phyloP scores from a whole-genome alignment of 176 grass and related monocot species.

The Thinopyrum elongatum region DNA sequence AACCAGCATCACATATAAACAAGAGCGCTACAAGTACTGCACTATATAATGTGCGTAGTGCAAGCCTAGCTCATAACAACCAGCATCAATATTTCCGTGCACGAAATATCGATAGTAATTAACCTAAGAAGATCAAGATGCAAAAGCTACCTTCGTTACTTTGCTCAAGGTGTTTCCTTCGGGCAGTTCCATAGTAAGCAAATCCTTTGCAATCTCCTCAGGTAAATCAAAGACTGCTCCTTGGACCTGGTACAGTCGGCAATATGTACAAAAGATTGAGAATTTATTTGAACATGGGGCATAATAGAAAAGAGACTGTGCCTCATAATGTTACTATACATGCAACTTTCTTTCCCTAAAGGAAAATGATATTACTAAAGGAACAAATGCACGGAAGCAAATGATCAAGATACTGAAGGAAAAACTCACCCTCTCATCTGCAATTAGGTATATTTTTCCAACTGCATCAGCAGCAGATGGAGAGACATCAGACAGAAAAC shows the following conservation, averaged over 20 bases:
- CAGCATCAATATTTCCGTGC: not conserved
- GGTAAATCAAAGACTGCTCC: constrained; percentile 98
- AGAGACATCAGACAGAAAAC: constrained; percentile 93
- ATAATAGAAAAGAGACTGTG: not conserved
- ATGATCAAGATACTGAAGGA: not conserved
- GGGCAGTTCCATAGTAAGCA: constrained; percentile 74
- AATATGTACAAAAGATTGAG: constrained; percentile 16
- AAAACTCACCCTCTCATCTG: constrained; percentile 78
- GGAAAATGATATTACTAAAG: not conserved
- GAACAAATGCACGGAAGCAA: constrained; percentile 18
- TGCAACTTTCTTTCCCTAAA: not conserved
- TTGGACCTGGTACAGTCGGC: constrained; percentile 64
- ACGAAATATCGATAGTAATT: not conserved
- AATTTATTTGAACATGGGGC: constrained; percentile 10
- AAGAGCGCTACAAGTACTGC: not conserved
- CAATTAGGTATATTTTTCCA: constrained; percentile 84
- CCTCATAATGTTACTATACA: not conserved
- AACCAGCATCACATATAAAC: constrained; percentile 11
- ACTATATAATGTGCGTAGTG: not conserved
- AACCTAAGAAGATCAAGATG: constrained; percentile 5
- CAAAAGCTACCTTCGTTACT: constrained; percentile 72
- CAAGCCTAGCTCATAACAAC: not conserved
- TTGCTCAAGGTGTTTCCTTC: constrained; percentile 83
- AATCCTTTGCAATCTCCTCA: constrained; percentile 78
- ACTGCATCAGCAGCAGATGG: constrained; percentile 95